These are phyloP conservation scores for Fusarium newnesense DNA, from an alignment of 2,329 filamentous ascomycete genomes.

Conservation along the genomic window DNA sequence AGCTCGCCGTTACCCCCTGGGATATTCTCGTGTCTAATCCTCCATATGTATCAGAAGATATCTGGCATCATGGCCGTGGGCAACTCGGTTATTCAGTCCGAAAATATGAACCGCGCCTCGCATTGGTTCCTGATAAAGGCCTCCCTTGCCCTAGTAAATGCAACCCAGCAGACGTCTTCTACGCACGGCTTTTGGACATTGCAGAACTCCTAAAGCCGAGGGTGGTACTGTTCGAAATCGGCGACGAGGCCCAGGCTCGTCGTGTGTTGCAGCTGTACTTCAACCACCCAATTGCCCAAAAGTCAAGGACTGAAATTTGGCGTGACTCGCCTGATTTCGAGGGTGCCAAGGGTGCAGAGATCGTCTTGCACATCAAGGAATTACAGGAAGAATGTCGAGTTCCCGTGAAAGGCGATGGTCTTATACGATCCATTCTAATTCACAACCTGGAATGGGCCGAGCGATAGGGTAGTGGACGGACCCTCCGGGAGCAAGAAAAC, in stretches of 20 bases:
- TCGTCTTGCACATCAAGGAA: conserved; percentile 38
- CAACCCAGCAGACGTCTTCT: conserved; percentile 68
- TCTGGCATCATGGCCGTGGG: conserved; percentile 52
- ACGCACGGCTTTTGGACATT: conserved; percentile 70
- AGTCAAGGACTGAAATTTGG: conserved; percentile 72
- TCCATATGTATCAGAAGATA: conserved; percentile 80
- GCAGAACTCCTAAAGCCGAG: conserved; percentile 61
- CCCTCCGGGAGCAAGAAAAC: not conserved
- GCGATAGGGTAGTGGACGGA: not conserved
- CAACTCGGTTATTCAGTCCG: conserved; percentile 78
- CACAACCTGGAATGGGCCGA: not conserved
- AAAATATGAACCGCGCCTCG: conserved; percentile 81
- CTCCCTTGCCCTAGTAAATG: conserved; percentile 47
- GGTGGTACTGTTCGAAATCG: conserved; percentile 76
- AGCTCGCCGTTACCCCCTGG: conserved; percentile 44
- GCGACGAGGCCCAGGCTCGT: conserved; percentile 73
- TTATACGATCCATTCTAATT: conserved; percentile 57
- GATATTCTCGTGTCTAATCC: conserved; percentile 89
- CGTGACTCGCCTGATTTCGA: conserved; percentile 69
- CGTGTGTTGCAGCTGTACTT: conserved; percentile 67
- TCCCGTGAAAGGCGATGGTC: conserved; percentile 58
- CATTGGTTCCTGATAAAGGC: conserved; percentile 69
- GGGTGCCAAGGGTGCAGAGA: conserved; percentile 43
- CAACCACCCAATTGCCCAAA: conserved; percentile 41
- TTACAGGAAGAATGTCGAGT: conserved; percentile 41